phyloP scores from a whole-genome alignment of 306 rosid genomes.

The Begonia loranthoides region DNA sequence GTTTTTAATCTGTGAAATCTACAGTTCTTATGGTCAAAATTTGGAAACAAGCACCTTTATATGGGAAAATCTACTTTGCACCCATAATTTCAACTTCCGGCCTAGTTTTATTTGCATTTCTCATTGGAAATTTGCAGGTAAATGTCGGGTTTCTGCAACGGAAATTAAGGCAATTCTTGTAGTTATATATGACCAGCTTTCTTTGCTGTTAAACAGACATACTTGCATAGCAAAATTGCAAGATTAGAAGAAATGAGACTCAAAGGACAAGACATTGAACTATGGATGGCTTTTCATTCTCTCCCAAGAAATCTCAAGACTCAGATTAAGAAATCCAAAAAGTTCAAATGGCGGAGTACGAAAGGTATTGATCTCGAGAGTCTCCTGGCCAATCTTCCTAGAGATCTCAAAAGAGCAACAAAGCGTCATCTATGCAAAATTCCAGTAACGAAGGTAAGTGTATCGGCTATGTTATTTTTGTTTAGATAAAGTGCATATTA shows the following conservation, averaged over 20 bases:
- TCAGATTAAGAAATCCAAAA: conserved; percentile 7
- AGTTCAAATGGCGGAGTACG: conserved; percentile 6
- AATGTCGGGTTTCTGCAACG: background rate
- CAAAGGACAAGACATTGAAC: conserved; percentile 13
- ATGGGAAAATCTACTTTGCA: conserved; percentile 21
- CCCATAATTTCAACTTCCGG: conserved; percentile 9
- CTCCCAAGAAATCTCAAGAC: conserved; percentile 7
- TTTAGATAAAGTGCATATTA: background rate
- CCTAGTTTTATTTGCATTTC: conserved; percentile 20
- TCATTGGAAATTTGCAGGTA: conserved; percentile 29
- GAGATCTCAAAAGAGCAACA: conserved; percentile 2
- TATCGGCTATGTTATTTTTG: background rate
- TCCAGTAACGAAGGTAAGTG: conserved; percentile 37
- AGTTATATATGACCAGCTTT: background rate
- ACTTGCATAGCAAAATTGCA: conserved; percentile 43
- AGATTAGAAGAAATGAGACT: conserved; percentile 28
- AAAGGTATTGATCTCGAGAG: conserved; percentile 6
- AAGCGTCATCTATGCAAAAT: conserved; percentile 53
- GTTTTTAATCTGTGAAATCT: background rate
- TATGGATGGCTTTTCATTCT: conserved; percentile 12
- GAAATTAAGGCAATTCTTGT: background rate
- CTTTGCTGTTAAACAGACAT: conserved; percentile 30
- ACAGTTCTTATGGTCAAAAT: conserved; percentile 16
- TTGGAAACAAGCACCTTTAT: conserved; percentile 10
- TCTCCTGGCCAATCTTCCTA: conserved; percentile 3